Evolutionary conservation across 345 rosid genomes (phyloP).

Genomic region (Cardiospermum halicacabum): DNA sequence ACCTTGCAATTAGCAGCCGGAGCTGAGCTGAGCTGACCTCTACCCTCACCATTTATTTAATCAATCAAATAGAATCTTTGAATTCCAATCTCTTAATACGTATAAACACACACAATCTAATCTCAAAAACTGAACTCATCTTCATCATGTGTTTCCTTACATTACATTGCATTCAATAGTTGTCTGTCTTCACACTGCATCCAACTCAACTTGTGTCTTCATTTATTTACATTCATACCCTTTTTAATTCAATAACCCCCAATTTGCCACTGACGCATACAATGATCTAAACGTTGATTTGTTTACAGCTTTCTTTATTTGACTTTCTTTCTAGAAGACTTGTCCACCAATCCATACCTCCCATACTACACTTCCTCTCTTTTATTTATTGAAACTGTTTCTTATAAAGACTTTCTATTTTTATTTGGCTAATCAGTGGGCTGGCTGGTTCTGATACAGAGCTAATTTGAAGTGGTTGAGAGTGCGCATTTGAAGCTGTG

Average conservation of each 20-base stretch:
- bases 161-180: background rate
- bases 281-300: background rate
- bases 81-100: no score
- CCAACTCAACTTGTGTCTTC: background rate
- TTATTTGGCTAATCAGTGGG: constrained; percentile 5
- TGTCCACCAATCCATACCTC: constrained; percentile 15
- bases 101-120: no score
- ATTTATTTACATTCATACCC: background rate
- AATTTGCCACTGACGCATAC: background rate
- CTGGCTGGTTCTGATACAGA: constrained; percentile 1
- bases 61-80: no score
- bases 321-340: constrained; percentile 37
- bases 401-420: background rate
- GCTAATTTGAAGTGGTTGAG: constrained; percentile 22
- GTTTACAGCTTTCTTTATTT: constrained; percentile 17
- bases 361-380: background rate
- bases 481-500: constrained; percentile 14
- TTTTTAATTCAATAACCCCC: background rate
- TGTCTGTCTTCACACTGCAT: background rate
- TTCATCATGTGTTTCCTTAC: constrained; percentile 1
- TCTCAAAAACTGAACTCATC: no score
- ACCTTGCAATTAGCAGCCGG: no score
- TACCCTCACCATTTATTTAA: no score
- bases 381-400: no score
- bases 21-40: no score